A percentile compares a stretch with the other conserved stretches of the same genome.
These are phyloP conservation scores for Penicillium herquei DNA, from an alignment of 495 filamentous ascomycete genomes.

Conservation along the genomic window DNA sequence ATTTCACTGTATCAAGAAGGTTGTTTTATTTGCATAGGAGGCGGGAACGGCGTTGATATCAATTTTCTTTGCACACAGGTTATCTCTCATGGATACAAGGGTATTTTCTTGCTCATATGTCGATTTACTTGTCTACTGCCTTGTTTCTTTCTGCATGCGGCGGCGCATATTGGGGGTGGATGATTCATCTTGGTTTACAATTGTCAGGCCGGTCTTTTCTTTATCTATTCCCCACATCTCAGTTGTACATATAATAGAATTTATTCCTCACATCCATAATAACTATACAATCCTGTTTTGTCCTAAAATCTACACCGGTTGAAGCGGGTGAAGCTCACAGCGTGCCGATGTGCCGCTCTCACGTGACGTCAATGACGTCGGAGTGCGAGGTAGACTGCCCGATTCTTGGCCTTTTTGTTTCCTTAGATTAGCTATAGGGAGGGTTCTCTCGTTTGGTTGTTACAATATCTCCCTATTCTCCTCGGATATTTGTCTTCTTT, in stretches of 20 bases:
- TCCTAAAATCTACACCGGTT: neutral
- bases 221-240: slow-evolving; percentile 2
- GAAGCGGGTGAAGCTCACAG: neutral
- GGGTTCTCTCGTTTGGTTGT: slow-evolving; percentile 7
- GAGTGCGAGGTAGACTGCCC: slow-evolving; percentile 1
- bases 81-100: slow-evolving; percentile 2
- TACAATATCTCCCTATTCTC: slow-evolving; percentile 3
- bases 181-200: slow-evolving; percentile 7
- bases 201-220: slow-evolving; percentile 7
- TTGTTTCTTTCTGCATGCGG: slow-evolving; percentile 14
- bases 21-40: slow-evolving; percentile 35
- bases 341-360: slow-evolving; percentile 19
- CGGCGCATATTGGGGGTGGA: slow-evolving; percentile 7
- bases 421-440: neutral
- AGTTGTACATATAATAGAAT: slow-evolving; percentile 32
- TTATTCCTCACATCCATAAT: neutral
- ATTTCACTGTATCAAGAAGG: neutral
- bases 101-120: slow-evolving; percentile 4
- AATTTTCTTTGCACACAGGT: neutral
- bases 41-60: slow-evolving; percentile 29
- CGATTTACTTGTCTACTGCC: too few relatives aligned
- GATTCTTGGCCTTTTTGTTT: neutral
- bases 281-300: neutral
- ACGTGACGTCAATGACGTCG: slow-evolving; percentile 26
- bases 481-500: neutral